Base-by-base conservation (phyloP, 2,329 filamentous ascomycete genomes). In the Cercospora brassicicola region DNA sequence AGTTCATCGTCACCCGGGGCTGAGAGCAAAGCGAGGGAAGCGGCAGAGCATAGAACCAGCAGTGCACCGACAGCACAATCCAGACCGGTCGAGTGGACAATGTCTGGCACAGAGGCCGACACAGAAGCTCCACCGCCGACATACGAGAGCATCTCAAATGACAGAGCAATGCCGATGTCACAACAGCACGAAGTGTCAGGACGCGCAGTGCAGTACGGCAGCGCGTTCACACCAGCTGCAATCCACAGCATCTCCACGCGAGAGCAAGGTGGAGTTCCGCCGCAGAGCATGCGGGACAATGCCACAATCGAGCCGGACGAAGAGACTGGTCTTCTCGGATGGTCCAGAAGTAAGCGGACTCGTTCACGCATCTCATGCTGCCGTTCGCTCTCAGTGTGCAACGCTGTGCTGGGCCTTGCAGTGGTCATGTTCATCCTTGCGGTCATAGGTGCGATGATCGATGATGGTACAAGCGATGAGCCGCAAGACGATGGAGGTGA, bases 121-220 rank as follows among this genome's bases (percentile, higher is more conserved):
- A 62, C 62, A 56, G 71, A 70, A 28, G 69, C 66, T 31, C 71
- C 74, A 18, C 75, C 75, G 33, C 75, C 75, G 18, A 73, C 75
- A 51, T 76, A 76, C 53, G 71, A 73, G 61, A 63, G 61, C 48
- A 63, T 53, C 20, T 63, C 61, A 20, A 31, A 48, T 23, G 18
- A 15, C 20, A 30, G 42, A 20, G 42, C 36, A 18, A 18, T 30
- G 36, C 59, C n/a, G 31, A 20, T 59, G 28, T 10, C 55, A 31
- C 28, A 59, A 13, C 55, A 59, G 36, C 55, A 36, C 9, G 30
- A 23, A 18, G 11, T 31, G 8, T 2, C 28, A 59, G 55, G 28
- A 59, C 55, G n/a, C 15, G 31, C 31, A 36, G 30, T 59, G 31
- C 55, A 62, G n/a, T 48, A 51, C 18, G 59, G 59, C 20, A 62